Base-by-base conservation (phyloP, 2,329 filamentous ascomycete species). In the Hypoxylon rubiginosum region DNA sequence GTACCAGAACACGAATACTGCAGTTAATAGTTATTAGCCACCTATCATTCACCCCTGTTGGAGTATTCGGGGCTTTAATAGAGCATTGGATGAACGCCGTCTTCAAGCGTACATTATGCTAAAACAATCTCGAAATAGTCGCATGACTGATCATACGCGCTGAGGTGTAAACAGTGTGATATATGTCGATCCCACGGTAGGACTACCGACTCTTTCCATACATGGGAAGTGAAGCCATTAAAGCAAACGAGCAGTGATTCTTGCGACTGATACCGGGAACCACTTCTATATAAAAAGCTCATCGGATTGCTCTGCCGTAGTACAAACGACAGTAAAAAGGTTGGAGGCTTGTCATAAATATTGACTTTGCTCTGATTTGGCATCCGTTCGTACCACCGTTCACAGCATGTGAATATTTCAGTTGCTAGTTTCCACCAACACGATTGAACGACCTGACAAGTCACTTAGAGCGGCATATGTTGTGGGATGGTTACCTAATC, bases 381-480 rank as follows among this genome's bases (percentile, higher is more conserved):
- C n/a, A n/a, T n/a, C n/a, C n/a, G n/a, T n/a, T n/a, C n/a, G 32
- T 34, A 11, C 39, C 3, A 15, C 39, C 17, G 17, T 17, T 15
- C 39, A 43, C 39, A 43, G 17, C 39, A 59, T 55, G 43, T 56
- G 55, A 55, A 46, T 43, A 58, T 64, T 26, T 32, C 24, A 41
- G 48, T 46, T 30, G 30, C 30, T 21, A 13, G 50, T 43, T 59
- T 36, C 32, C 26, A 41, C 56, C 26, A 54, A 57, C 32, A 43
- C 51, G 39, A 59, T 60, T 57, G 55, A 54, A 58, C 26, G 48
- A 50, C 26, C 30, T 50, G 48, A 61, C 51, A 50, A 58, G 50
- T 57, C 51, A 56, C 45, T 32, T 41, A 49, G 55, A 11, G 21
- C 46, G 34, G 50, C 61, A 68, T 62, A n/a, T n/a, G n/a, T n/a